These are phyloP conservation scores for Gracilaria vermiculophylla DNA, from an alignment of 23 red algal genomes.

Conservation along the genomic window DNA sequence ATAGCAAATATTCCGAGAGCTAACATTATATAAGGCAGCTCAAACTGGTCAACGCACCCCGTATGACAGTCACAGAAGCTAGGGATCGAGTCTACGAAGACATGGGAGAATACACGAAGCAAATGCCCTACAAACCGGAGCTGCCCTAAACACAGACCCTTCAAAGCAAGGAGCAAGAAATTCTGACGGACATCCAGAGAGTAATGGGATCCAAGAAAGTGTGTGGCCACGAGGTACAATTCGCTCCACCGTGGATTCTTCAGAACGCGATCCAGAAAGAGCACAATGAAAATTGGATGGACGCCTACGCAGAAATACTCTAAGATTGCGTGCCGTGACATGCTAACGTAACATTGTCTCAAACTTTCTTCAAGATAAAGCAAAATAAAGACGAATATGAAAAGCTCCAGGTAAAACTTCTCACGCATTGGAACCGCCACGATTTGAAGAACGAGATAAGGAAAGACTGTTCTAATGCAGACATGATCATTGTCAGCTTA, in stretches of 20 bases:
- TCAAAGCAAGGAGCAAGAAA: neutral
- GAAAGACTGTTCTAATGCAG: slow-evolving; percentile 7
- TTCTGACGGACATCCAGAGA: neutral
- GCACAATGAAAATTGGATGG: neutral
- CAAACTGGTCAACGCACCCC: too few relatives aligned
- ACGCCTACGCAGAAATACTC: neutral
- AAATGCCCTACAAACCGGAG: neutral
- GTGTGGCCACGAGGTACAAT: neutral
- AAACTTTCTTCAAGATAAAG: slow-evolving; percentile 8
- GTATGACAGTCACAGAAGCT: too few relatives aligned
- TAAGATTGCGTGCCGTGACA: neutral
- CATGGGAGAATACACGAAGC: neutral
- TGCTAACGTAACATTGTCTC: neutral
- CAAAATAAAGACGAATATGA: neutral
- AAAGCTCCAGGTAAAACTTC: neutral
- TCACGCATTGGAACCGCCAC: neutral
- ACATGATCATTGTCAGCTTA: neutral
- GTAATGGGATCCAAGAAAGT: neutral
- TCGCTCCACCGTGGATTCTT: neutral
- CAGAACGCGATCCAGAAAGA: neutral
- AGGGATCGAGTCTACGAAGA: neutral
- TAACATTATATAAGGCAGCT: neutral
- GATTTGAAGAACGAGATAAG: neutral
- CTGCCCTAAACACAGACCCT: neutral
- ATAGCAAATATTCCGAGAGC: neutral